Percentiles rank a stretch among this genome's conserved stretches.
phyloP scores from a whole-genome alignment of 2,329 filamentous ascomycete genomes.

The Diaporthe australafricana region DNA sequence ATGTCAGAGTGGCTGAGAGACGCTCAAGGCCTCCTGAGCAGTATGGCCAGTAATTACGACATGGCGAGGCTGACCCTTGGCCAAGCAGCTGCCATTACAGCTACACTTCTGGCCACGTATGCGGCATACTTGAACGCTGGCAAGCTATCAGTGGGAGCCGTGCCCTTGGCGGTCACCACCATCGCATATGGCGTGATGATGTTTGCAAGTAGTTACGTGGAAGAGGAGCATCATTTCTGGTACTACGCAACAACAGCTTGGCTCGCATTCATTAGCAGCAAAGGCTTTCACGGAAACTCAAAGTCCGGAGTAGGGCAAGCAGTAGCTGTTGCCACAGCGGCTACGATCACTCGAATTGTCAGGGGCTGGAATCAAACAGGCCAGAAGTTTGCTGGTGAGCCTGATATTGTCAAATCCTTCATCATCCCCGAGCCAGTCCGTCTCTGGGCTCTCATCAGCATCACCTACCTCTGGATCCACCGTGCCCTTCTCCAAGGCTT shows the following conservation, averaged over 20 bases:
- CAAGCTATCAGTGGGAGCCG: constrained; percentile 45
- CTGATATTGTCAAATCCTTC: constrained; percentile 84
- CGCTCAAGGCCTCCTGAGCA: constrained; percentile 85
- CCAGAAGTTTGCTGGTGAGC: constrained; percentile 92
- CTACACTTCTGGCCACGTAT: constrained; percentile 56
- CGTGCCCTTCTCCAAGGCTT: constrained; percentile 57
- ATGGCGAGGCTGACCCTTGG: constrained; percentile 69
- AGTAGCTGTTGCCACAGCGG: constrained; percentile 56
- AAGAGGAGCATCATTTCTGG: constrained; percentile 99
- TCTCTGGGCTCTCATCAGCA: constrained; percentile 80
- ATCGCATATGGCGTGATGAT: constrained; percentile 85
- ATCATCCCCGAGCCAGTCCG: constrained; percentile 71
- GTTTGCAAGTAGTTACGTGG: constrained; percentile 98
- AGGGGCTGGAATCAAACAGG: constrained; percentile 96
- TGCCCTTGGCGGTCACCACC: constrained; percentile 63
- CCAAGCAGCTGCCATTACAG: constrained; percentile 49
- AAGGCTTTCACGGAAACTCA: constrained; percentile 49
- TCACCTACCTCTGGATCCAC: constrained; percentile 74
- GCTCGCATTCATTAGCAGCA: constrained; percentile 66
- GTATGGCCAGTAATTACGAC: constrained; percentile 93
- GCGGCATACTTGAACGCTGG: constrained; percentile 45
- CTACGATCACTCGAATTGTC: constrained; percentile 73
- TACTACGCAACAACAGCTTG: constrained; percentile 87
- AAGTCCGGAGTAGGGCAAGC: constrained; percentile 44
- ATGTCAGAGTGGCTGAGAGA: constrained; percentile 72